Percentiles rank a stretch among this genome's conserved stretches.
phyloP scores from a whole-genome alignment of 257 asterid genomes.

The Przewalskia tangutica region DNA sequence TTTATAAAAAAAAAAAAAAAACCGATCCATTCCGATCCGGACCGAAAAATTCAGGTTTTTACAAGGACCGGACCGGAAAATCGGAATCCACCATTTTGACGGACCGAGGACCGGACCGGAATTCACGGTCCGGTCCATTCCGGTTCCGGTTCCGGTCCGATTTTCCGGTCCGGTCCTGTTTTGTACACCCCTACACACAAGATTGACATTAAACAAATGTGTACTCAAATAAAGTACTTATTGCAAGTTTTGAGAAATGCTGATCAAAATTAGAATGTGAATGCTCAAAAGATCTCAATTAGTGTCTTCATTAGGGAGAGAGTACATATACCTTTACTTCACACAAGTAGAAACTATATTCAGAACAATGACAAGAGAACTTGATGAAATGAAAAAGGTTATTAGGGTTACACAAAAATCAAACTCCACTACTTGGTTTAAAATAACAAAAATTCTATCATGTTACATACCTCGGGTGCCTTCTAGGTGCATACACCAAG shows the following conservation, averaged over 20 bases:
- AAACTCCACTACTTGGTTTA: neutral
- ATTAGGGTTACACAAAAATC: neutral
- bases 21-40: no score
- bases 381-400: neutral
- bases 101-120: no score
- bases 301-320: neutral
- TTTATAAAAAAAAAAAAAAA: no score
- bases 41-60: no score
- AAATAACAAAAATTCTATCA: neutral
- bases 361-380: neutral
- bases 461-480: slow-evolving; percentile 2
- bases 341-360: neutral
- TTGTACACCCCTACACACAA: no score
- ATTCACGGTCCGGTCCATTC: no score
- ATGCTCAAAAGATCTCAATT: neutral
- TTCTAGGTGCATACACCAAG: neutral
- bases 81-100: no score
- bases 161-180: no score
- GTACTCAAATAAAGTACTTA: neutral
- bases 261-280: neutral
- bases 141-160: no score
- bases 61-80: no score
- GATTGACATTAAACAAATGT: neutral
- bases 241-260: neutral
- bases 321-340: neutral